Evolutionary conservation across 2,329 filamentous ascomycete genomes (phyloP).

Genomic region (Rhinocladiella similis): DNA sequence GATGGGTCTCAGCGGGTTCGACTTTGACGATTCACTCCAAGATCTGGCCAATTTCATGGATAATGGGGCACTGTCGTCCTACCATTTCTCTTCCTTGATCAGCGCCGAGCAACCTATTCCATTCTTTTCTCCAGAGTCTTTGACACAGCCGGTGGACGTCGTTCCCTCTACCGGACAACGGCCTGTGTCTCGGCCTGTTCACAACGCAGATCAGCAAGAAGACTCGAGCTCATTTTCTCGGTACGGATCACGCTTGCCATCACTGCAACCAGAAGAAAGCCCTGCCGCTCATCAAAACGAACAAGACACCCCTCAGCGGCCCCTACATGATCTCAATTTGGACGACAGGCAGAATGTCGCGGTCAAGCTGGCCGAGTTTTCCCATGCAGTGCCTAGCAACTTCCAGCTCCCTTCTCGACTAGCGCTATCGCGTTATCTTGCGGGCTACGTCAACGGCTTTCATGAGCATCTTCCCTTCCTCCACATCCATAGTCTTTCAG

Average conservation of each 20-base stretch:
- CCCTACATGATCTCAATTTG: slow-evolving; percentile 37
- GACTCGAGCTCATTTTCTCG: slow-evolving; percentile 35
- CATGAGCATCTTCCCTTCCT: slow-evolving; percentile 32
- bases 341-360: slow-evolving; percentile 34
- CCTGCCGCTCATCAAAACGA: slow-evolving; percentile 14
- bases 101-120: slow-evolving; percentile 44
- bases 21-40: slow-evolving; percentile 37
- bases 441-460: slow-evolving; percentile 30
- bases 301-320: slow-evolving; percentile 22
- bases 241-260: slow-evolving; percentile 42
- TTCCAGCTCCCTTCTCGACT: slow-evolving; percentile 30
- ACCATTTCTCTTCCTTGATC: slow-evolving; percentile 41
- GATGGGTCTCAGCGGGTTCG: slow-evolving; percentile 32
- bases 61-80: slow-evolving; percentile 38
- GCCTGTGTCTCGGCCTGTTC: slow-evolving; percentile 5
- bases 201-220: slow-evolving; percentile 35
- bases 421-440: slow-evolving; percentile 29
- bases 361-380: slow-evolving; percentile 26
- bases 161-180: slow-evolving; percentile 10
- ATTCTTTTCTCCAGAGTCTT: slow-evolving; percentile 43
- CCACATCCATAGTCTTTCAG: slow-evolving; percentile 24
- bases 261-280: slow-evolving; percentile 40
- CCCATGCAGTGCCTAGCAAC: slow-evolving; percentile 16
- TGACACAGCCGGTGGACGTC: slow-evolving; percentile 33
- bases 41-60: slow-evolving; percentile 41